Percentiles rank a stretch among this genome's conserved stretches.
Conservation (phyloP, 169 alveolate genomes). For the Eimeria maxima region DNA sequence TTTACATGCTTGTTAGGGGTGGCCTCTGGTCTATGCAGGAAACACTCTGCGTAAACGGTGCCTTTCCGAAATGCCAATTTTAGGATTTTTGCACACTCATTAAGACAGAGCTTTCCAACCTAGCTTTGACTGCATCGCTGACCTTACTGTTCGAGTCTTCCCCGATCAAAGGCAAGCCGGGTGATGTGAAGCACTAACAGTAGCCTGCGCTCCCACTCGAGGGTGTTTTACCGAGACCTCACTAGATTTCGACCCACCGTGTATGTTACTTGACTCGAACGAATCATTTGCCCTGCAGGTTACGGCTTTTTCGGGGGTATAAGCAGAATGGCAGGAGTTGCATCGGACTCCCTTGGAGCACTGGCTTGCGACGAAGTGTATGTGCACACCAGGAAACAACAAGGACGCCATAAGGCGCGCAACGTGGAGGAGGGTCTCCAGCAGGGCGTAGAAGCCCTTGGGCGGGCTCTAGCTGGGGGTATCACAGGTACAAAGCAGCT, state of each 20-base stretch:
- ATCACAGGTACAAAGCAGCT: constrained; percentile 82
- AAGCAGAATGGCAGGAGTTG: constrained; percentile 88
- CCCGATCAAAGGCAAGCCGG: neutral
- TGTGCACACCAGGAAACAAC: constrained; percentile 85
- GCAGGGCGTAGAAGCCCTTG: constrained; percentile 88
- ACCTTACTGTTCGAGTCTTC: neutral
- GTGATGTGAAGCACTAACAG: neutral
- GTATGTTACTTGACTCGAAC: neutral
- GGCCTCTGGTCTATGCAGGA: neutral
- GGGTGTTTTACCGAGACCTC: neutral
- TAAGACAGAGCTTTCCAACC: neutral
- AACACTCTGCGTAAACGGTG: too few species aligned
- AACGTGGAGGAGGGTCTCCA: constrained; percentile 88
- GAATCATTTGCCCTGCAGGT: constrained; percentile 36
- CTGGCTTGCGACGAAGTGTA: constrained; percentile 88
- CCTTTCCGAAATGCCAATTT: neutral
- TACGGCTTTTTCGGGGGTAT: constrained; percentile 88
- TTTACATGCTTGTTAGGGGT: neutral
- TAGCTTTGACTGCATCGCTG: neutral
- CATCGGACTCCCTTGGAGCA: constrained; percentile 87
- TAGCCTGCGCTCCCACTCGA: neutral
- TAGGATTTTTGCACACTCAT: neutral
- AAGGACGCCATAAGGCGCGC: constrained; percentile 86
- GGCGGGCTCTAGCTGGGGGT: constrained; percentile 89
- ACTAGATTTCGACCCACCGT: neutral